These are phyloP conservation scores for Aphanoascus verrucosus DNA, from an alignment of 2,329 filamentous ascomycete genomes.

Conservation along the genomic window DNA sequence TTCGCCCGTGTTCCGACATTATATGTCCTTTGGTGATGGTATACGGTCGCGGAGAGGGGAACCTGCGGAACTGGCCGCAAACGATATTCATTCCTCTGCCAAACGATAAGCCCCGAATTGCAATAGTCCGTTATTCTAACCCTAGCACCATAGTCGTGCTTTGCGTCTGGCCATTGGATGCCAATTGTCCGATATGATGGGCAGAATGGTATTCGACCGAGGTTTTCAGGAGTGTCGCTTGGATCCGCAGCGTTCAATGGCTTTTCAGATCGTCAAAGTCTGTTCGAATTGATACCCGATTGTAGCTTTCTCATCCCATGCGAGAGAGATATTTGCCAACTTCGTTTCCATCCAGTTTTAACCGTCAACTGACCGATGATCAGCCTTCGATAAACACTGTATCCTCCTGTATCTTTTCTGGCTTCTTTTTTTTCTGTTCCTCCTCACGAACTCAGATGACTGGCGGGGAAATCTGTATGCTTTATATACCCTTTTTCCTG, in stretches of 20 bases:
- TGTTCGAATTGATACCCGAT: background rate
- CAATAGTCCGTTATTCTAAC: background rate
- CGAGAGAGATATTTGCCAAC: background rate
- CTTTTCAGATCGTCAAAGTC: background rate
- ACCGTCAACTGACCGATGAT: too few species aligned
- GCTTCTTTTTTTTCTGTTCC: too few species aligned
- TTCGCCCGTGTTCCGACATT: background rate
- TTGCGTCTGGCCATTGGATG: background rate
- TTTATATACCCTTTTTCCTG: too few species aligned
- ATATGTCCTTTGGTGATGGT: constrained; percentile 1
- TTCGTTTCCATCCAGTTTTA: too few species aligned
- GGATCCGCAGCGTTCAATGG: background rate
- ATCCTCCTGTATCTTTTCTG: too few species aligned
- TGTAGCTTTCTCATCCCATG: background rate
- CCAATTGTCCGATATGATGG: background rate
- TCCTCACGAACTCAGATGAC: too few species aligned
- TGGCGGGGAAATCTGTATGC: too few species aligned
- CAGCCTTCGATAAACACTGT: too few species aligned
- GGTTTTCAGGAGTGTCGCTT: background rate
- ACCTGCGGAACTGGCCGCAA: constrained; percentile 12
- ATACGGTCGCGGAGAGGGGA: constrained; percentile 1
- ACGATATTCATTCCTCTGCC: constrained; percentile 9
- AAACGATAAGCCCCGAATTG: background rate
- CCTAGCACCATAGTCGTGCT: background rate
- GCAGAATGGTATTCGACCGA: background rate